Conservation (phyloP, 169 alveolate species). For the Miamiensis avidus region DNA sequence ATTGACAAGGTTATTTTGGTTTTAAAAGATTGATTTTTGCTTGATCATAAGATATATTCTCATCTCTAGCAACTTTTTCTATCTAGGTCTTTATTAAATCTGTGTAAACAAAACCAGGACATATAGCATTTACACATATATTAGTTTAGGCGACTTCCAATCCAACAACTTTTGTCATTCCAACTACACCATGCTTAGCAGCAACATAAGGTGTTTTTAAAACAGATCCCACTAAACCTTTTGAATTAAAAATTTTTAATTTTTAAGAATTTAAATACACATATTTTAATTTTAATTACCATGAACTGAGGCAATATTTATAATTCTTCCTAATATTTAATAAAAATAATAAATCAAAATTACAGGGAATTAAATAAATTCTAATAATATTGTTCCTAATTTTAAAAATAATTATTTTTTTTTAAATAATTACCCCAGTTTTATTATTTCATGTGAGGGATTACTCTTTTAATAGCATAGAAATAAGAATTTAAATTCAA, state of each 20-base stretch:
- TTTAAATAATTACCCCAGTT: no score
- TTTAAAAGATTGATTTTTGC: constrained; percentile 25
- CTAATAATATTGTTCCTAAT: no score
- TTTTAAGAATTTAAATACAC: background rate
- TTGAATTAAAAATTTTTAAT: background rate
- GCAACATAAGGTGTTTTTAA: constrained; percentile 40
- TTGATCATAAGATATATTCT: constrained; percentile 30
- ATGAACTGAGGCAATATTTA: constrained; percentile 45
- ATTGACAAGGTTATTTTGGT: constrained; percentile 35
- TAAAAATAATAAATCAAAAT: no score
- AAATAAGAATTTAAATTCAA: constrained; percentile 31
- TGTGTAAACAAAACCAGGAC: constrained; percentile 50
- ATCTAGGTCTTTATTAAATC: constrained; percentile 33
- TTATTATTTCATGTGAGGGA: constrained; percentile 26
- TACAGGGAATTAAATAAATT: no score
- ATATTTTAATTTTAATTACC: constrained; percentile 14
- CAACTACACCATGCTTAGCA: constrained; percentile 46
- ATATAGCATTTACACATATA: constrained; percentile 31
- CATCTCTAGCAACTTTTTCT: constrained; percentile 19
- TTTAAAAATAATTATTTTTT: no score
- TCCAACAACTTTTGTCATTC: constrained; percentile 42
- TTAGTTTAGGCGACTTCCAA: constrained; percentile 40
- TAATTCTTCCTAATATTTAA: no score
- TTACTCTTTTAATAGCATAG: constrained; percentile 29
- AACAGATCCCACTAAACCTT: constrained; percentile 47